Base-by-base conservation (phyloP, 2,329 filamentous ascomycete species). In the Magnaporthiopsis poae region DNA sequence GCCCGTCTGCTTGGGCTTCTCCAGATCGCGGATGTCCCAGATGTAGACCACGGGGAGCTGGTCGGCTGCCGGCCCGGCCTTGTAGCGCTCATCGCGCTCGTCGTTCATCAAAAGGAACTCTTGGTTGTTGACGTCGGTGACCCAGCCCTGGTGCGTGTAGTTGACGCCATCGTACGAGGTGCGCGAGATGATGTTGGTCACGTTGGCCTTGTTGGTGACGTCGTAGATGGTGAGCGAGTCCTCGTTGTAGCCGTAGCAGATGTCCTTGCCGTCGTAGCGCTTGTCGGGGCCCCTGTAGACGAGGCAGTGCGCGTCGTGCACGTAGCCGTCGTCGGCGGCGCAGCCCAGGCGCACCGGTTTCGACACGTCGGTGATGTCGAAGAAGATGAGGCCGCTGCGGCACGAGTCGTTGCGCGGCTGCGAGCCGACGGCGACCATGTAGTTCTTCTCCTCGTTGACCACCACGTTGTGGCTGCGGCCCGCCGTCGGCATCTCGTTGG, bases 231-330 rank as follows among this genome's bases (percentile, higher is more conserved):
- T 82, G 59, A 83, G 71, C 0, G 79, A 78, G 68, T 82, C 80
- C 69, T 82, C 81, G 70, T 85, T 84, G 75, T 83, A 85, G 67
- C 79, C 81, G 70, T 84, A 85, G 78, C 83, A 86, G 70, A 86
- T 83, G 66, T 86, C 81, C 1, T 74, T 76, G 29, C 79, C 81
- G 3, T 74, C 72, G 72, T 80, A 85, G 29, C 76, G 70, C 35
- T 73, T 74, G 67, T 85, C 80, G 0, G 83, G 82, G 0, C 84
- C 83, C 5, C 77, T 78, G 72, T 83, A 83, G 65, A 80, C 77
- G 56, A 87, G 75, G 72, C 84, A 87, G 74, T 87, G 84, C 2
- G 84, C 84, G 70, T 87, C 84, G 72, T 87, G 84, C 21, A 86
- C 84, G 71, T 87, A 87, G 60, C 84, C 84, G 71, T 86, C 84